Conservation (phyloP, 371 early-diverging fungal genomes). For the Mucor indicus region DNA sequence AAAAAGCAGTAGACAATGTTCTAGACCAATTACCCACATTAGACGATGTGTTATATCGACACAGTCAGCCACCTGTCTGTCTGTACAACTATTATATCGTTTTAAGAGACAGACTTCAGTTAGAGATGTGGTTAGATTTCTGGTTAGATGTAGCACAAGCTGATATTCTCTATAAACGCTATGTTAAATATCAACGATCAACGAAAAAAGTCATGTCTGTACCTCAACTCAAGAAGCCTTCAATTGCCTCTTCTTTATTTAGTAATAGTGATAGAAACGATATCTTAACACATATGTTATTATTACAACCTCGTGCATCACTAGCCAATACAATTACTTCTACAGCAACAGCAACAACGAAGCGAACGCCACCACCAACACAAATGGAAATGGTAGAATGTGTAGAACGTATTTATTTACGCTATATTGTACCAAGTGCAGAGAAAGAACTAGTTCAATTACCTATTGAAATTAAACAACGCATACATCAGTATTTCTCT, state of each 20-base stretch:
- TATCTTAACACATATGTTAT: constrained; percentile 12
- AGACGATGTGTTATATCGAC: constrained; percentile 56
- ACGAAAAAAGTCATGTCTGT: background rate
- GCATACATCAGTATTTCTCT: constrained; percentile 26
- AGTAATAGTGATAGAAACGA: background rate
- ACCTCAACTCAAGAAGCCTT: background rate
- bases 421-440: constrained; percentile 55
- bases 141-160: constrained; percentile 68
- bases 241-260: background rate
- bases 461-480: constrained; percentile 29
- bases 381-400: constrained; percentile 49
- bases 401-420: constrained; percentile 55
- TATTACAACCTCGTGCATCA: constrained; percentile 13
- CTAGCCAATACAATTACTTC: constrained; percentile 13
- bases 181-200: constrained; percentile 23
- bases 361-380: constrained; percentile 20
- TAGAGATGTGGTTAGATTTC: constrained; percentile 60
- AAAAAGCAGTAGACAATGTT: background rate
- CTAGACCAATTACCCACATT: constrained; percentile 44
- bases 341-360: constrained; percentile 4
- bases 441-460: constrained; percentile 47
- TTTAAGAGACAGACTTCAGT: constrained; percentile 52
- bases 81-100: constrained; percentile 66
- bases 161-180: constrained; percentile 50
- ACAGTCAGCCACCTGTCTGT: constrained; percentile 65